Conservation (phyloP, 495 filamentous ascomycete genomes). For the Aspergillus carlsbadensis region DNA sequence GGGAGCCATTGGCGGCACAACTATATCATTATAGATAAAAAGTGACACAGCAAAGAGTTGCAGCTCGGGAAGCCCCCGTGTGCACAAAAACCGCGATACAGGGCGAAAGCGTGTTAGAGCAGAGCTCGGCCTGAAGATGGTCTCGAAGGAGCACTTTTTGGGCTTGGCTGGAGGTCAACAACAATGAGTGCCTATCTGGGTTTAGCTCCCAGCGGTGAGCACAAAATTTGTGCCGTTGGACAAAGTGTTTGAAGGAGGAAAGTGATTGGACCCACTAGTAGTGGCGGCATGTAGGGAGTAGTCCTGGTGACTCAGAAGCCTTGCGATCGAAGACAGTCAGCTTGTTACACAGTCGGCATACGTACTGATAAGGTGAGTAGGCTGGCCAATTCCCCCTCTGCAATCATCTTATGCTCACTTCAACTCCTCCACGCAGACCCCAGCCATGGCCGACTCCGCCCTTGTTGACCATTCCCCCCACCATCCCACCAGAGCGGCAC, state of each 20-base stretch:
- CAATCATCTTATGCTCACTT: constrained; percentile 7
- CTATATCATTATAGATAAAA: constrained; percentile 52
- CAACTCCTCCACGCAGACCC: neutral
- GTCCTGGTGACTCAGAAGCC: constrained; percentile 13
- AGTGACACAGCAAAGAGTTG: constrained; percentile 13
- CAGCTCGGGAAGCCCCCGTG: constrained; percentile 8
- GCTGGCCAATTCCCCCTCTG: neutral
- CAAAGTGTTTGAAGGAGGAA: constrained; percentile 13
- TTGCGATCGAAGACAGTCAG: neutral
- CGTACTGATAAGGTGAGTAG: constrained; percentile 5
- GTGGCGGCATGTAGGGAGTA: neutral
- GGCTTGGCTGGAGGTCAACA: constrained; percentile 33
- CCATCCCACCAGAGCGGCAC: constrained; percentile 67
- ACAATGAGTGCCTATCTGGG: constrained; percentile 42
- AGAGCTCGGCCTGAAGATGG: constrained; percentile 23
- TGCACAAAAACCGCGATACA: constrained; percentile 11
- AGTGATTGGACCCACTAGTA: constrained; percentile 5
- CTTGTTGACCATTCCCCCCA: constrained; percentile 85
- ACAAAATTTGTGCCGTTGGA: constrained; percentile 15
- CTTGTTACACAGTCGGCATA: neutral
- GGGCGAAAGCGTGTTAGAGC: constrained; percentile 8
- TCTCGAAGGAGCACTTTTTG: constrained; percentile 26
- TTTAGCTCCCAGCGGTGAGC: constrained; percentile 39
- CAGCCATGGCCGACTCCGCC: constrained; percentile 45
- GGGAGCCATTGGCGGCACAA: constrained; percentile 68